phyloP scores from a whole-genome alignment of 768 basidiomycete species.

The Boletus sensibilis region DNA sequence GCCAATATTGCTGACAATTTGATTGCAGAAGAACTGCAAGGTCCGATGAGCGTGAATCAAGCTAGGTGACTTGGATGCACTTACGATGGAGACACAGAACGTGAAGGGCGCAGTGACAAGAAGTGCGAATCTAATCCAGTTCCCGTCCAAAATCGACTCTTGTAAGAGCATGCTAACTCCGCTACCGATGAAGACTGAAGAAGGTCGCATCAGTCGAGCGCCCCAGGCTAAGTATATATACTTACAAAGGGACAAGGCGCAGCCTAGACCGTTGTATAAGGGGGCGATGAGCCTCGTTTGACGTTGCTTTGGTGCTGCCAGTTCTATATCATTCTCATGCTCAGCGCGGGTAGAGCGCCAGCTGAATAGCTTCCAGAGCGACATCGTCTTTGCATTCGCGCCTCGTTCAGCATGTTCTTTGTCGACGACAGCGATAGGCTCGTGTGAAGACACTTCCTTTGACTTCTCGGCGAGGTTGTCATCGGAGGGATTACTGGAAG shows the following conservation, averaged over 20 bases:
- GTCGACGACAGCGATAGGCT: conserved; percentile 6
- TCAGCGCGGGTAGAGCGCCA: conserved; percentile 49
- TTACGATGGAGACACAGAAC: conserved; percentile 72
- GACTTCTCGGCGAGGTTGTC: conserved; percentile 55
- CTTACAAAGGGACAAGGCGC: conserved; percentile 65
- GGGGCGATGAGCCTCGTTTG: conserved; percentile 68
- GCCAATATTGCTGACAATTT: conserved; percentile 61
- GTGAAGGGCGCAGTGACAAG: conserved; percentile 66
- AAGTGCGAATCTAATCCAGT: conserved; percentile 63
- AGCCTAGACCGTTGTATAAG: conserved; percentile 67
- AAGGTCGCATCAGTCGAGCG: conserved; percentile 2
- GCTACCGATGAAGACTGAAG: conserved; percentile 64
- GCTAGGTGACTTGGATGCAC: conserved; percentile 21
- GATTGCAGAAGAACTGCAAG: conserved; percentile 68
- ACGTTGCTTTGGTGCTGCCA: conserved; percentile 40
- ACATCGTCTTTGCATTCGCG: not conserved
- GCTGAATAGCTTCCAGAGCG: conserved; percentile 31
- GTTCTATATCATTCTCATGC: conserved; percentile 49
- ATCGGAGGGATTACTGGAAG: conserved; percentile 51
- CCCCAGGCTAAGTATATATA: not conserved
- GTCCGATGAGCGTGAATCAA: not conserved
- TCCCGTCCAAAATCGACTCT: conserved; percentile 67
- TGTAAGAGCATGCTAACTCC: conserved; percentile 58
- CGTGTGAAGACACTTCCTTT: conserved; percentile 20
- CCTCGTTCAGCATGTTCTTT: not conserved